A percentile compares a stretch with the other conserved stretches of the same genome.
phyloP scores from a whole-genome alignment of 768 basidiomycete species.

The Sporobolomyces phaffii region DNA sequence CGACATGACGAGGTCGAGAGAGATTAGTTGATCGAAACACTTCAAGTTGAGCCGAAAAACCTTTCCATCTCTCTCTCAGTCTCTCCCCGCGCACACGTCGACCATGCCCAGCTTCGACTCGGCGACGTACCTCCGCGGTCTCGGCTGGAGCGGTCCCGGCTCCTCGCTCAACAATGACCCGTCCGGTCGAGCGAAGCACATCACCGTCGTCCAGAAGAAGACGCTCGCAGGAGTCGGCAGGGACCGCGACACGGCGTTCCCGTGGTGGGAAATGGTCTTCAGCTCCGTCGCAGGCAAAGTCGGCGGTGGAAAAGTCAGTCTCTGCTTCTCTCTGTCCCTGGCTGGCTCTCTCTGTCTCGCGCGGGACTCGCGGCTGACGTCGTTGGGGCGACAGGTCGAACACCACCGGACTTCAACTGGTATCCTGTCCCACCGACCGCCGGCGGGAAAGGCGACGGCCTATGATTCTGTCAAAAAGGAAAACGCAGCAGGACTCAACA shows the following conservation, averaged over 20 bases:
- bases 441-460: conserved; percentile 1
- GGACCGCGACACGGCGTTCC: conserved; percentile 40
- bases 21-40: background rate
- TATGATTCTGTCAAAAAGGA: conserved; percentile 5
- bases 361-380: background rate
- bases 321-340: background rate
- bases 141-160: conserved; percentile 40
- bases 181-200: conserved; percentile 33
- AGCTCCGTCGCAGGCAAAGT: conserved; percentile 34
- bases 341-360: background rate
- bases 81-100: background rate
- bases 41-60: background rate
- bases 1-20: background rate
- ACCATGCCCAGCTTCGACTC: conserved; percentile 30
- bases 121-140: conserved; percentile 33
- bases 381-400: too few species aligned
- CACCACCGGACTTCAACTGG: conserved; percentile 37
- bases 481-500: conserved; percentile 25
- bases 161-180: conserved; percentile 26
- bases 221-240: conserved; percentile 37
- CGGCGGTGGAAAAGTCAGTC: conserved; percentile 13
- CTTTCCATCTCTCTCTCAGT: background rate
- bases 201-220: conserved; percentile 41
- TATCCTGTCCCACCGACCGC: conserved; percentile 38
- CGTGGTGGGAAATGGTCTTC: conserved; percentile 43